These are phyloP conservation scores for Fraxinus anomala DNA, from an alignment of 257 asterid genomes.

Conservation along the genomic window DNA sequence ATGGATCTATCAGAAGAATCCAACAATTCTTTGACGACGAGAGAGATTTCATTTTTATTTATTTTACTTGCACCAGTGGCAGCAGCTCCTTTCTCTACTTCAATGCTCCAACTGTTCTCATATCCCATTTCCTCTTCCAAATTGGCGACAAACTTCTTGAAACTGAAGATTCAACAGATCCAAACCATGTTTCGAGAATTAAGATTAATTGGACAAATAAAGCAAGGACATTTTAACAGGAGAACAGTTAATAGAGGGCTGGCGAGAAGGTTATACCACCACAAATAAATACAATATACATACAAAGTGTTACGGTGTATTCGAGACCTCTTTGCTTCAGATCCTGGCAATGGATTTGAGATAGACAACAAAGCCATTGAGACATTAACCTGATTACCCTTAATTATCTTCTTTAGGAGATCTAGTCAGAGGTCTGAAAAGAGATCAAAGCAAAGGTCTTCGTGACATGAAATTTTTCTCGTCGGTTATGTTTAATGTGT, in stretches of 20 bases:
- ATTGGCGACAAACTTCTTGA: conserved; percentile 69
- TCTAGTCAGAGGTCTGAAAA: neutral
- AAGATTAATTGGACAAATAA: conserved; percentile 14
- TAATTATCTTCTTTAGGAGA: neutral
- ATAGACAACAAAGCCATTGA: neutral
- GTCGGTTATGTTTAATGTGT: neutral
- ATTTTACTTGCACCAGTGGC: conserved; percentile 34
- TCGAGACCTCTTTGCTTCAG: neutral
- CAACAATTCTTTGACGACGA: conserved; percentile 64
- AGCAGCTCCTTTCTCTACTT: conserved; percentile 41
- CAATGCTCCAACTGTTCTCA: conserved; percentile 37
- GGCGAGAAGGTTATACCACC: neutral
- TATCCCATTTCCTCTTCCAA: conserved; percentile 64
- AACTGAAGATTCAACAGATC: conserved; percentile 50
- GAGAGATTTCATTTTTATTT: conserved; percentile 57
- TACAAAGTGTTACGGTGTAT: neutral
- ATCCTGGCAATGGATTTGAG: neutral
- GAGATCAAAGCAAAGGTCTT: neutral
- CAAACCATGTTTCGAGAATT: conserved; percentile 20
- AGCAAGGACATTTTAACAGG: neutral
- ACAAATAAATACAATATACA: neutral
- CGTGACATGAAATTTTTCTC: neutral
- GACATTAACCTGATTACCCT: neutral
- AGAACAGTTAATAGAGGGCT: neutral
- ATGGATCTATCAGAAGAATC: conserved; percentile 52